Conservation (phyloP, 805 yeast species). For the Yarrowia phangngaensis region DNA sequence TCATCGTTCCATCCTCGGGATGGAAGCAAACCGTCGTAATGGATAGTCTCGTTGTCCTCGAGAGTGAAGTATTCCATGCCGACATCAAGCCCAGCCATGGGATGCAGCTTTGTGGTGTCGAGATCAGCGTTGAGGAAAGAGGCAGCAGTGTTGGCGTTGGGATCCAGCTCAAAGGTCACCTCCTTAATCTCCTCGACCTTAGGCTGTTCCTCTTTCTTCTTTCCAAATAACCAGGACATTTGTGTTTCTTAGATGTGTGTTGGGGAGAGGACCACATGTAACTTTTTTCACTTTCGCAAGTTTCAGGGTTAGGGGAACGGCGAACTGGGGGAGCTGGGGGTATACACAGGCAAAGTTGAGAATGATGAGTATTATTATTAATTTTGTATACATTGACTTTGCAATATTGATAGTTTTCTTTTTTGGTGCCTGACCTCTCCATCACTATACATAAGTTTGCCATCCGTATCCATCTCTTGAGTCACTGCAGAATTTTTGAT, state of each 20-base stretch:
- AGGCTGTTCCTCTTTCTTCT: conserved; percentile 30
- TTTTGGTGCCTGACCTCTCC: too few species aligned
- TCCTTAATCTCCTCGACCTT: conserved; percentile 29
- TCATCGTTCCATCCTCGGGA: conserved; percentile 98
- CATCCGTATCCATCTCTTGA: too few species aligned
- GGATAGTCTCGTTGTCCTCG: conserved; percentile 73
- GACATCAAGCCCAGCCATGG: conserved; percentile 85
- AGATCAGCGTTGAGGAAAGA: conserved; percentile 57
- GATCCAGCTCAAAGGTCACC: conserved; percentile 57
- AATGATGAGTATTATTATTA: too few species aligned
- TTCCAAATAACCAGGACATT: conserved; percentile 36
- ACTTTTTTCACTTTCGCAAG: conserved; percentile 24
- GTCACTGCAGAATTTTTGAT: too few species aligned
- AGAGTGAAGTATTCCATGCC: conserved; percentile 87
- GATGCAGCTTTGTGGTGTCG: conserved; percentile 75
- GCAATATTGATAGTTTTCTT: too few species aligned
- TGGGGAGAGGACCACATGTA: background rate
- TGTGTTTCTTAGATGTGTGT: conserved; percentile 14
- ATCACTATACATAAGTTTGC: too few species aligned
- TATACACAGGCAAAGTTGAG: too few species aligned
- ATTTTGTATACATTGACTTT: too few species aligned
- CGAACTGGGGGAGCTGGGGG: too few species aligned
- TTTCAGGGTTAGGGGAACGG: conserved; percentile 20
- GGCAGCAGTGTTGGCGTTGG: conserved; percentile 60
- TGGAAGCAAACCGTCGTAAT: conserved; percentile 82